Conservation (phyloP, 352 stramenopile species). For the Phytophthora constricta region DNA sequence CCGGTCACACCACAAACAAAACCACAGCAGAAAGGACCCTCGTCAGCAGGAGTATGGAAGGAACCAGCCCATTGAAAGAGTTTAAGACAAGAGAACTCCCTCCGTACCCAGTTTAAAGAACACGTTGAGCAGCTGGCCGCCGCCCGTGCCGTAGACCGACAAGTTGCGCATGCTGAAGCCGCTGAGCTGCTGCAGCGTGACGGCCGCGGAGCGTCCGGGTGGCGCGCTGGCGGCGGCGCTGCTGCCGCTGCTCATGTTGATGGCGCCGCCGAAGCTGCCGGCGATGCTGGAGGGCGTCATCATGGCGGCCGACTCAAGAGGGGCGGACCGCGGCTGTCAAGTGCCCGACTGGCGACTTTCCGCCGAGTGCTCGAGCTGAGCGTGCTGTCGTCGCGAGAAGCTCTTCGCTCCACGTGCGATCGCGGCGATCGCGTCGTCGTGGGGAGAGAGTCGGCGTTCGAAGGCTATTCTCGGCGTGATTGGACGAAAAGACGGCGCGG, state of each 20-base stretch:
- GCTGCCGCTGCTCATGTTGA: conserved; percentile 38
- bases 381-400: not conserved
- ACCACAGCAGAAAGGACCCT: too few relatives aligned
- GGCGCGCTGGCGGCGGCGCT: conserved; percentile 32
- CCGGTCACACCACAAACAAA: not conserved
- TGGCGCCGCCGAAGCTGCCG: conserved; percentile 45
- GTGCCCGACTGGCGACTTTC: not conserved
- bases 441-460: not conserved
- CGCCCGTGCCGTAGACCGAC: conserved; percentile 50
- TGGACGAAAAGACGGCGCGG: too few relatives aligned
- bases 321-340: not conserved
- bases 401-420: not conserved
- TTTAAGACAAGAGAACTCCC: not conserved
- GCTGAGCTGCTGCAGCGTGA: conserved; percentile 79
- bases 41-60: not conserved
- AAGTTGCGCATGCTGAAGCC: conserved; percentile 84
- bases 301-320: conserved; percentile 1
- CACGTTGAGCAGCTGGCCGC: conserved; percentile 64
- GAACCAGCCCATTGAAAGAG: not conserved
- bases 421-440: not conserved
- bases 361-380: not conserved
- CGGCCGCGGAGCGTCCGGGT: conserved; percentile 32
- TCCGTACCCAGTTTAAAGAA: conserved; percentile 78
- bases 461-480: not conserved
- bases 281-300: conserved; percentile 56